Conservation (phyloP, 1,284 basidiomycete species). For the Ceratobasidium sp. region DNA sequence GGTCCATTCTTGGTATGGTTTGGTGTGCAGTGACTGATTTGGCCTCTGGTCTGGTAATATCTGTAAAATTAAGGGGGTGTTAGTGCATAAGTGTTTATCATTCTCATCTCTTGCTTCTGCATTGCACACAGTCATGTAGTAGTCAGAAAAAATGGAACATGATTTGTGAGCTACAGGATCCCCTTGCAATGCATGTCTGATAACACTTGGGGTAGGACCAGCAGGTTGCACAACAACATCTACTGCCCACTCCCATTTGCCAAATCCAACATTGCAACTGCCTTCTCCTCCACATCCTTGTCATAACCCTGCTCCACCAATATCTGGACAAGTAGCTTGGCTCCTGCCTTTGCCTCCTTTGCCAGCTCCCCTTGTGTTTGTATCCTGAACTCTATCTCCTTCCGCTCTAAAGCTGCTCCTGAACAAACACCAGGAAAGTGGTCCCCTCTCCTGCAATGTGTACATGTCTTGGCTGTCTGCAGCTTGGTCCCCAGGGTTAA, state of each 20-base stretch:
- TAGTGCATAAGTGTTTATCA: not conserved
- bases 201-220: conserved; percentile 1
- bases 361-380: not conserved
- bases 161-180: not conserved
- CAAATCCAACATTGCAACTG: not conserved
- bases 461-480: not conserved
- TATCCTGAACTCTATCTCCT: not conserved
- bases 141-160: not conserved
- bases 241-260: not conserved
- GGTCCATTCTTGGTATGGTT: not conserved
- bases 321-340: not conserved
- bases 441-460: not conserved
- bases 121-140: not conserved
- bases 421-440: not conserved
- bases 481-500: not conserved
- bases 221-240: not conserved
- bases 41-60: not conserved
- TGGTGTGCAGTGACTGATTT: not conserved
- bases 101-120: not conserved
- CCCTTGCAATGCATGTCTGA: conserved; percentile 4
- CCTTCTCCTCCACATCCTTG: not conserved
- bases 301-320: too few species aligned
- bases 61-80: not conserved
- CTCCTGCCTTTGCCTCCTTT: not conserved
- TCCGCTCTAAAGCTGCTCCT: not conserved